phyloP scores from a whole-genome alignment of 768 basidiomycete species.

The Tricholomella constricta region DNA sequence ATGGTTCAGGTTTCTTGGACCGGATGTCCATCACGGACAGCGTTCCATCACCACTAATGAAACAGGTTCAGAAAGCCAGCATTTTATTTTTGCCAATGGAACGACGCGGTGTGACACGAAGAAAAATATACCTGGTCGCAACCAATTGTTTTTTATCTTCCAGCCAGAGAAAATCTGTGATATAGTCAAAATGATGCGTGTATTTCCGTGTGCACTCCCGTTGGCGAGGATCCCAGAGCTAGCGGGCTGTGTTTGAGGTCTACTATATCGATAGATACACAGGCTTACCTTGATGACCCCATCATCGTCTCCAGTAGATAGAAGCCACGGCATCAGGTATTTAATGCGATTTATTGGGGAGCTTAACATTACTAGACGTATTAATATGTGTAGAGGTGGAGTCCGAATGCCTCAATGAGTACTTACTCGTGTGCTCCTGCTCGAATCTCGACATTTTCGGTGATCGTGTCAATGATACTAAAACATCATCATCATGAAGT shows the following conservation, averaged over 20 bases:
- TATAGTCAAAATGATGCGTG: slow-evolving; percentile 91
- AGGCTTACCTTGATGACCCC: slow-evolving; percentile 83
- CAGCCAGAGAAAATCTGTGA: slow-evolving; percentile 88
- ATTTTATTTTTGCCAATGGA: neutral
- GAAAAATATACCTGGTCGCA: slow-evolving; percentile 71
- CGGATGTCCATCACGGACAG: slow-evolving; percentile 91
- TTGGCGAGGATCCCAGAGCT: slow-evolving; percentile 92
- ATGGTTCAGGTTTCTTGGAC: slow-evolving; percentile 73
- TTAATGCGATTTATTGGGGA: slow-evolving; percentile 87
- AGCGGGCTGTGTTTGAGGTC: slow-evolving; percentile 2
- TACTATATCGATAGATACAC: neutral
- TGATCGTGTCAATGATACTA: slow-evolving; percentile 69
- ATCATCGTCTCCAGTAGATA: slow-evolving; percentile 91
- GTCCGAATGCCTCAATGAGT: slow-evolving; percentile 5
- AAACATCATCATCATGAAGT: slow-evolving; percentile 14
- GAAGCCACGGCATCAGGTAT: slow-evolving; percentile 64
- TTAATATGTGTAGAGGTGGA: slow-evolving; percentile 24
- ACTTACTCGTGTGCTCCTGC: slow-evolving; percentile 70
- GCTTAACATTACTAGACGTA: slow-evolving; percentile 45
- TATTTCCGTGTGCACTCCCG: slow-evolving; percentile 65
- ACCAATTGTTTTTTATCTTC: slow-evolving; percentile 83
- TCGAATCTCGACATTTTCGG: slow-evolving; percentile 52
- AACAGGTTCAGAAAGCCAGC: neutral
- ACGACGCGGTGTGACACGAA: neutral
- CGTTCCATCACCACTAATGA: slow-evolving; percentile 83